Evolutionary conservation across 164 flowering plant species (phyloP).

Genomic region (Kingdonia uniflora): DNA sequence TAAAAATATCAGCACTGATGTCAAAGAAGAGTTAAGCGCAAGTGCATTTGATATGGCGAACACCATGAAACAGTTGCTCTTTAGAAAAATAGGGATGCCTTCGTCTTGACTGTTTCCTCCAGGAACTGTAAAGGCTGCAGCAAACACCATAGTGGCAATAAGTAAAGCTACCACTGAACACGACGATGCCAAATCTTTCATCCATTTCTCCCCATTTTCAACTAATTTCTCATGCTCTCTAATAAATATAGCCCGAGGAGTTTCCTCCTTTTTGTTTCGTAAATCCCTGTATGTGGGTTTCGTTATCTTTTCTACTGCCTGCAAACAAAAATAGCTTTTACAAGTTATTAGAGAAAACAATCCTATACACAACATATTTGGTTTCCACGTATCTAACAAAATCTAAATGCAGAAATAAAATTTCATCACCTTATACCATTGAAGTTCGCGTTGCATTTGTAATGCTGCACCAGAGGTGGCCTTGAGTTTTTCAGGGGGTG

Average conservation of each 20-base stretch:
- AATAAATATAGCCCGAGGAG: not conserved
- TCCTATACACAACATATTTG: too few relatives aligned
- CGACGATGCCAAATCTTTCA: not conserved
- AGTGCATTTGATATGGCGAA: conserved; percentile 1
- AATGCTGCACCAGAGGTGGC: not conserved
- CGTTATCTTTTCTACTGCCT: not conserved
- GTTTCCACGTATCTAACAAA: too few relatives aligned
- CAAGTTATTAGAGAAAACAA: too few relatives aligned
- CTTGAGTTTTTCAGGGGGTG: not conserved
- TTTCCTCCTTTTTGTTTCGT: not conserved
- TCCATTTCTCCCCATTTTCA: conserved; percentile 5
- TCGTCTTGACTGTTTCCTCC: not conserved
- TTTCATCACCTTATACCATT: conserved; percentile 1
- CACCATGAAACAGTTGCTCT: not conserved
- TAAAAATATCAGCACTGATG: not conserved
- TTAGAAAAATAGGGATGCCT: conserved; percentile 1
- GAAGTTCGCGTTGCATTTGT: not conserved
- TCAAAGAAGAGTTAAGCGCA: not conserved
- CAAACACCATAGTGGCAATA: conserved; percentile 6
- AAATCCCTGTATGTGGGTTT: not conserved
- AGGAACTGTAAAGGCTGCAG: conserved; percentile 8
- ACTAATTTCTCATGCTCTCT: conserved; percentile 1
- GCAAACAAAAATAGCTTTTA: not conserved
- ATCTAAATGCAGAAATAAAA: not conserved
- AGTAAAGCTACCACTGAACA: conserved; percentile 1